Base-by-base conservation (phyloP, 208 protist species). In the Plasmodiophora brassicae region DNA sequence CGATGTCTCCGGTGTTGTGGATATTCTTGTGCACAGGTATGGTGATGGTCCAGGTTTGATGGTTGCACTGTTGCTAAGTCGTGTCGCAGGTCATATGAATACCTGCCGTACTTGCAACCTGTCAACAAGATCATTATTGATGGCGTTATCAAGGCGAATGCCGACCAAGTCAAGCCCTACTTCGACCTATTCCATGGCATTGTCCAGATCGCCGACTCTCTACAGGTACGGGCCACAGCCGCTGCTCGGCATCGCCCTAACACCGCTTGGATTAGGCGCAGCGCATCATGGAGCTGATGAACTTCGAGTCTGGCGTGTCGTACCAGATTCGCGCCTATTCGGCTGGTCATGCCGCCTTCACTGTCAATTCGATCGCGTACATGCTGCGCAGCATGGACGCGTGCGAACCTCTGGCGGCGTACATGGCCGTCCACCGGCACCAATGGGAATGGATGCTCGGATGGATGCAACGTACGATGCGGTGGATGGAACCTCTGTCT, bases 91-190 rank as follows among this genome's bases (percentile, higher is more conserved):
- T 57, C 50, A 44, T 78, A 38, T n/a, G 65, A 78, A 38, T 44
- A 78, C n/a, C 14, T 32, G 20, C n/a, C 5, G 41, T 38, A 78
- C 41, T 8, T 78, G 32, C 32, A n/a, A 14, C 65, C 65, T 32
- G n/a, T 78, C 20, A 78, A 78, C n/a, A 78, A 78, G 65, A 78
- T 78, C 32, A 78, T 78, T 36, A 78, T 78, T 78, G 65, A 78
- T 78, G 65, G 65, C 5, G 41, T 78, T 38, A 38, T 78, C 5
- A 78, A 78, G n/a, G 65, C 65, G 14, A 78, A n/a, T 5, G n/a
- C 65, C 5, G 65, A 78, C 32, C 65, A 78, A 78, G 65, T 78
- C 65, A 5, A 78, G n/a, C 65, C 65, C 5, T 78, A 78, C 41
- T 78, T 78, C 41, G 65, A 78, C n/a, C n/a, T 78, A 5, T 78